Evolutionary conservation across 2,329 filamentous ascomycete genomes (phyloP).

Genomic region (Colletotrichum godetiae): DNA sequence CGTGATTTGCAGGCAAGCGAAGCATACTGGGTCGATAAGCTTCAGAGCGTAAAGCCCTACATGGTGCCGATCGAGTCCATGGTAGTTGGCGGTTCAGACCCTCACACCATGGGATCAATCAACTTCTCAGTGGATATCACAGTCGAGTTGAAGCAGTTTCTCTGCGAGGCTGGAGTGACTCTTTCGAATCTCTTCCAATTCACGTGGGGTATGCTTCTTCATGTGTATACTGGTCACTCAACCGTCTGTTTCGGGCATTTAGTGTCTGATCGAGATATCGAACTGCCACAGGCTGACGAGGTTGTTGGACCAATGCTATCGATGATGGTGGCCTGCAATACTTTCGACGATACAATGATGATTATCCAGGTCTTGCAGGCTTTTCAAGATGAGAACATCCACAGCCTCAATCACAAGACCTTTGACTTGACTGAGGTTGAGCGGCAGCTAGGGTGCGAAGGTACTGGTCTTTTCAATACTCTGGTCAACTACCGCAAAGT

Average conservation of each 20-base stretch:
- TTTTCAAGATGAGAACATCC: conserved; percentile 18
- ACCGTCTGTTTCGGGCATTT: conserved; percentile 18
- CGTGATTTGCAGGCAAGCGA: neutral
- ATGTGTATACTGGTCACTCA: neutral
- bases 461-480: conserved; percentile 5
- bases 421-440: conserved; percentile 19
- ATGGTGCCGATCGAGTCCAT: neutral
- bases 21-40: neutral
- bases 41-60: neutral
- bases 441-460: conserved; percentile 2
- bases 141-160: neutral
- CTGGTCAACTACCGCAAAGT: conserved; percentile 19
- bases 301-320: conserved; percentile 18
- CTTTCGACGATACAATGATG: neutral
- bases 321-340: neutral
- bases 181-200: conserved; percentile 19
- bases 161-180: neutral
- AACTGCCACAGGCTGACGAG: conserved; percentile 1
- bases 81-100: neutral
- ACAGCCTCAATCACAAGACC: conserved; percentile 2
- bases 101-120: neutral
- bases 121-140: conserved; percentile 1
- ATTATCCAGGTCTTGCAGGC: neutral
- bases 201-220: conserved; percentile 4
- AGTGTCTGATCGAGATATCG: conserved; percentile 16